phyloP scores from a whole-genome alignment of 495 filamentous ascomycete species.

The Penicillium roqueforti region DNA sequence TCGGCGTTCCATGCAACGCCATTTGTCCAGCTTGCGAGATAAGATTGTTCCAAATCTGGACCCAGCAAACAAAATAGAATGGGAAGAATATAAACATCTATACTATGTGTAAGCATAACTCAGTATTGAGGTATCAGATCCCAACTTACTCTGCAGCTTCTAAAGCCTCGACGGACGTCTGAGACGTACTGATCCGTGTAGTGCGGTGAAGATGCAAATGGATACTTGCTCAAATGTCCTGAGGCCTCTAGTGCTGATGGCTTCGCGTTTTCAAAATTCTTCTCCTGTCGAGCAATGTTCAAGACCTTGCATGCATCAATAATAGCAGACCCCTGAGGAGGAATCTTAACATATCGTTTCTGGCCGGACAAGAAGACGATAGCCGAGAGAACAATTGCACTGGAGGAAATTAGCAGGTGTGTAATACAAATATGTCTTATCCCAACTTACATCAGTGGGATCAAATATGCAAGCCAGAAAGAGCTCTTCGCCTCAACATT shows the following conservation, averaged over 20 bases:
- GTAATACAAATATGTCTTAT: background rate
- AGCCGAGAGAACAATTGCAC: conserved; percentile 15
- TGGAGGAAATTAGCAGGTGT: background rate
- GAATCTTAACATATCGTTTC: conserved; percentile 32
- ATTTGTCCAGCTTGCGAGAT: conserved; percentile 45
- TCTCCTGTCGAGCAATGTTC: conserved; percentile 17
- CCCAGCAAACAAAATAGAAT: conserved; percentile 17
- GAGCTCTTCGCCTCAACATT: conserved; percentile 37
- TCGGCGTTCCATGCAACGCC: conserved; percentile 45
- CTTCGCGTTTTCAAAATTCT: conserved; percentile 21
- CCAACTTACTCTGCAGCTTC: conserved; percentile 37
- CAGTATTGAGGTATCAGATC: background rate
- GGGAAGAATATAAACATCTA: conserved; percentile 45
- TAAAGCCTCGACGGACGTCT: conserved; percentile 43
- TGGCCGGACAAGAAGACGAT: conserved; percentile 9
- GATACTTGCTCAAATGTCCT: conserved; percentile 6
- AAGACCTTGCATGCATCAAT: conserved; percentile 37
- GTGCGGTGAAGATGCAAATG: background rate
- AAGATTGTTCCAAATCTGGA: conserved; percentile 21
- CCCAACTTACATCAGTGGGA: conserved; percentile 26
- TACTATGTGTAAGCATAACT: background rate
- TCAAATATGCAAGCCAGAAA: conserved; percentile 60
- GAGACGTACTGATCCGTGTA: conserved; percentile 46
- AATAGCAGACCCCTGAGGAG: conserved; percentile 43
- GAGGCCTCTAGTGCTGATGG: conserved; percentile 13